These are phyloP conservation scores for Lomentospora prolificans DNA, from an alignment of 2,329 filamentous ascomycete species.

Conservation along the genomic window DNA sequence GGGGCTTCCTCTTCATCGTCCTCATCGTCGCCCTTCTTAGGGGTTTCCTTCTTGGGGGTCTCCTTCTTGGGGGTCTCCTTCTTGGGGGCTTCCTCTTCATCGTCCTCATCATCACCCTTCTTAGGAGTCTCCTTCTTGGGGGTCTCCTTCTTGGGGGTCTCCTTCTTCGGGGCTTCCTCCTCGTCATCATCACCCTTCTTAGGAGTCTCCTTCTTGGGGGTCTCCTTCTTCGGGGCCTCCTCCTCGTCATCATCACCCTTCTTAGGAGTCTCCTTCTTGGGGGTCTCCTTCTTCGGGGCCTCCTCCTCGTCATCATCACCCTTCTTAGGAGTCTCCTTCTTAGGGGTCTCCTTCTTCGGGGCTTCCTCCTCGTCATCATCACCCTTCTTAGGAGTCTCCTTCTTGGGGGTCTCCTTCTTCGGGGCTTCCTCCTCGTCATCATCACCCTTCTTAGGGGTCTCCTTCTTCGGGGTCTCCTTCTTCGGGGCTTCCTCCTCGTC, in stretches of 20 bases:
- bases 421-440: neutral
- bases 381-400: neutral
- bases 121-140: conserved; percentile 1
- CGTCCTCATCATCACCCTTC: neutral
- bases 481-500: neutral
- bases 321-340: neutral
- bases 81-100: neutral
- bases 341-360: neutral
- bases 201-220: neutral
- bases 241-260: neutral
- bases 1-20: neutral
- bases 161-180: neutral
- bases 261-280: neutral
- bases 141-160: neutral
- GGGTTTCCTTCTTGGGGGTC: neutral
- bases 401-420: neutral
- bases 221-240: neutral
- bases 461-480: neutral
- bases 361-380: neutral
- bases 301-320: neutral
- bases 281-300: neutral
- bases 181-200: neutral
- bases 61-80: conserved; percentile 2
- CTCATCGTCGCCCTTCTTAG: neutral
- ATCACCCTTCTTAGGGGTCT: neutral